Conservation (phyloP, 1,139 yeast genomes). For the Geotrichum fermentans region DNA sequence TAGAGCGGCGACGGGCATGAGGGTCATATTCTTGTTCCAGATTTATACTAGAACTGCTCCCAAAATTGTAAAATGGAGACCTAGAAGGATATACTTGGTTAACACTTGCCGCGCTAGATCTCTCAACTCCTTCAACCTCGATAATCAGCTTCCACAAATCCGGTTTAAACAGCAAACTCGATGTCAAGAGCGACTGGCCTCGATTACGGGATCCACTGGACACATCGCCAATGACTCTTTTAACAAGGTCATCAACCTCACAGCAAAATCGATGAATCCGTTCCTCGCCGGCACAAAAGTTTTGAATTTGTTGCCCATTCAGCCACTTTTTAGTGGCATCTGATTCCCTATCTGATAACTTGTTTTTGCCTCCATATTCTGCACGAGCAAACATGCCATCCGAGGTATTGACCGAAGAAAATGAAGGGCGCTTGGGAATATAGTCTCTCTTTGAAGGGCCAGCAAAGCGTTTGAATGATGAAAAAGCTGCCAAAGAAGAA, state of each 20-base stretch:
- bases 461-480: slow-evolving; percentile 30
- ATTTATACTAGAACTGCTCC: not conserved
- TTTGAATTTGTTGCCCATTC: slow-evolving; percentile 35
- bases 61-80: slow-evolving; percentile 1
- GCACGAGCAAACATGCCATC: slow-evolving; percentile 35
- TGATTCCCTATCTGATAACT: slow-evolving; percentile 38
- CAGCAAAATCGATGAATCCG: slow-evolving; percentile 37
- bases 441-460: slow-evolving; percentile 26
- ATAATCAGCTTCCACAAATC: slow-evolving; percentile 32
- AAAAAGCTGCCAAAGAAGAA: slow-evolving; percentile 21
- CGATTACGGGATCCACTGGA: slow-evolving; percentile 24
- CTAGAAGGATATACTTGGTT: not conserved
- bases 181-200: slow-evolving; percentile 30
- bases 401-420: slow-evolving; percentile 17
- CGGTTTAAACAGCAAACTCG: slow-evolving; percentile 28
- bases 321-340: slow-evolving; percentile 35
- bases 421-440: slow-evolving; percentile 30
- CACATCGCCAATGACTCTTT: slow-evolving; percentile 34
- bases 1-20: slow-evolving; percentile 10
- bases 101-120: slow-evolving; percentile 6
- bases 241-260: slow-evolving; percentile 37
- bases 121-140: slow-evolving; percentile 29
- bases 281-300: slow-evolving; percentile 38
- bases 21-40: slow-evolving; percentile 10
- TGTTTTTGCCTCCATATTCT: slow-evolving; percentile 32